Conservation (phyloP, 345 rosid species). For the Eucalyptus cloeziana region DNA sequence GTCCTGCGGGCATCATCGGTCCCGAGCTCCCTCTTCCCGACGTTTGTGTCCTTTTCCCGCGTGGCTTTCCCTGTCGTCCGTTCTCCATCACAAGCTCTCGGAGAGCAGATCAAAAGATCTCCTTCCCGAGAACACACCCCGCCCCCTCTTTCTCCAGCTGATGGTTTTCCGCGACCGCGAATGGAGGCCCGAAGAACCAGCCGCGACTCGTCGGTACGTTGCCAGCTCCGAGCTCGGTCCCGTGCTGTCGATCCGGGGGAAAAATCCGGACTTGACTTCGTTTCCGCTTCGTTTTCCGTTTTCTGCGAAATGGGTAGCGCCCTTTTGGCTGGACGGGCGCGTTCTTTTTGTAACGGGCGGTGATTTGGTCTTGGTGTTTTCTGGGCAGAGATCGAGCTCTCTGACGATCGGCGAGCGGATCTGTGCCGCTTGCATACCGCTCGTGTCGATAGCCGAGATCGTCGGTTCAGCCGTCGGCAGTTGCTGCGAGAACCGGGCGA, state of each 20-base stretch:
- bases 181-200: neutral
- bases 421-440: neutral
- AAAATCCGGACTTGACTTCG: neutral
- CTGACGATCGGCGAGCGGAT: slow-evolving; percentile 50
- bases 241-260: neutral
- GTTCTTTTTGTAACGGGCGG: neutral
- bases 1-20: neutral
- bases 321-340: too few species aligned
- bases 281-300: neutral
- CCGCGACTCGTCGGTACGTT: neutral
- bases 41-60: neutral
- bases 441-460: too few species aligned
- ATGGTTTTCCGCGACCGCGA: neutral
- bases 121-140: neutral
- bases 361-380: neutral
- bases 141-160: neutral
- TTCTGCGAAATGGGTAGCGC: neutral
- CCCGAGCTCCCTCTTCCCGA: too few species aligned
- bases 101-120: too few species aligned
- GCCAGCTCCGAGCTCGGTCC: neutral
- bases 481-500: too few species aligned
- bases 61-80: neutral
- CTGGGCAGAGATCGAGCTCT: slow-evolving; percentile 39
- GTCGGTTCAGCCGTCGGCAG: too few species aligned
- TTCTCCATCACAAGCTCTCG: neutral